Evolutionary conservation across 176 grass and related monocot species (phyloP).

Genomic region (Oryza nivara): DNA sequence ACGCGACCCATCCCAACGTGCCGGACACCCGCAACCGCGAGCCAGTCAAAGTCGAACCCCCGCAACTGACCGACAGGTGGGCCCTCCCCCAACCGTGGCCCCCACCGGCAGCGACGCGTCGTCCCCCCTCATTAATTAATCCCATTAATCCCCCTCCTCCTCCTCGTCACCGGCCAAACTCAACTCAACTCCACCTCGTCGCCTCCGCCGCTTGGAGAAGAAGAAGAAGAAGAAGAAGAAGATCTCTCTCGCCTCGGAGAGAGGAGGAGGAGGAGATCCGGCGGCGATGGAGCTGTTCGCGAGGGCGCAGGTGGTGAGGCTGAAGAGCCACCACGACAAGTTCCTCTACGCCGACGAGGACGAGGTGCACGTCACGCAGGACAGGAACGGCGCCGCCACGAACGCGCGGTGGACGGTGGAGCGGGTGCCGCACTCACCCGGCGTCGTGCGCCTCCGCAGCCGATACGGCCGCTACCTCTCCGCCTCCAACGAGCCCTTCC

Average conservation of each 20-base stretch:
- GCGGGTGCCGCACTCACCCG: conserved; percentile 14
- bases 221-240: neutral
- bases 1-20: neutral
- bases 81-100: neutral
- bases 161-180: conserved; percentile 1
- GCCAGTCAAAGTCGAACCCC: conserved; percentile 34
- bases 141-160: neutral
- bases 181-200: conserved; percentile 19
- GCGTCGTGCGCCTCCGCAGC: conserved; percentile 54
- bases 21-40: neutral
- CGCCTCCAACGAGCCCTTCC: conserved; percentile 70
- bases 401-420: conserved; percentile 83
- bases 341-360: conserved; percentile 89
- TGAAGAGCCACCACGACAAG: conserved; percentile 90
- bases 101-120: conserved; percentile 11
- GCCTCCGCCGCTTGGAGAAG: neutral
- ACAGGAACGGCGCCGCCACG: conserved; percentile 55
- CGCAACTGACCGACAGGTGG: neutral
- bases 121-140: neutral
- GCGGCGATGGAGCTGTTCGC: conserved; percentile 72
- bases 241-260: neutral
- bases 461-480: conserved; percentile 79
- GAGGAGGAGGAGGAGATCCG: no score
- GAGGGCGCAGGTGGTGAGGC: conserved; percentile 74
- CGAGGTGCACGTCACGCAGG: conserved; percentile 76